A percentile compares a stretch with the other conserved stretches of the same genome.
These are phyloP conservation scores for Noccaea caerulescens DNA, from an alignment of 345 rosid species.

Conservation along the genomic window DNA sequence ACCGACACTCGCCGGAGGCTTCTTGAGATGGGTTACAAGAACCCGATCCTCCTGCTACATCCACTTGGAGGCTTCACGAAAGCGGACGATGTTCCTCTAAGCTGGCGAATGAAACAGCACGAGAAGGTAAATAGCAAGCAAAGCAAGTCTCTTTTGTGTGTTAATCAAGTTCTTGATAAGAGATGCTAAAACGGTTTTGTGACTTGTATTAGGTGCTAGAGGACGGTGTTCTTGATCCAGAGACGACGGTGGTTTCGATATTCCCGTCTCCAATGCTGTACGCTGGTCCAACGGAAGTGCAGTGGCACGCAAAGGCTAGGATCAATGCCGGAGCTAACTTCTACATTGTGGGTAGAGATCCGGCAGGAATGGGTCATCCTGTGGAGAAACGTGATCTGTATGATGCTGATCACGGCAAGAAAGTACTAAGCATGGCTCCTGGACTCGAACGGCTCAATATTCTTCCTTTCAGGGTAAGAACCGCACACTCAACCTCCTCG, in stretches of 20 bases:
- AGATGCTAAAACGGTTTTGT: conserved; percentile 10
- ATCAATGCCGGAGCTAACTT: conserved; percentile 97
- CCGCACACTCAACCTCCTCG: conserved; percentile 2
- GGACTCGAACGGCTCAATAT: conserved; percentile 93
- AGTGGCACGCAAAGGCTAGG: conserved; percentile 98
- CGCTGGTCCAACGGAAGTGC: conserved; percentile 99
- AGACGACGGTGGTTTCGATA: conserved; percentile 92
- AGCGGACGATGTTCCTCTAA: conserved; percentile 95
- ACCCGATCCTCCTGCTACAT: conserved; percentile 88
- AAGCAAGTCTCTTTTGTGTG: background rate
- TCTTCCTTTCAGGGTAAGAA: conserved; percentile 83
- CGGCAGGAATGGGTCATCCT: conserved; percentile 98
- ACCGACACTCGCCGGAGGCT: conserved; percentile 86
- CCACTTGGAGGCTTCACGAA: conserved; percentile 95
- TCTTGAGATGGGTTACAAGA: conserved; percentile 93
- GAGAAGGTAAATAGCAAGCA: conserved; percentile 62
- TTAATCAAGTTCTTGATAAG: background rate
- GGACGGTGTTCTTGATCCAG: conserved; percentile 97
- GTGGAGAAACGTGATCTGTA: conserved; percentile 90
- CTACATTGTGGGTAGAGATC: conserved; percentile 97
- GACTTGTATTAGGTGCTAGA: conserved; percentile 68
- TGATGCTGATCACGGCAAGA: conserved; percentile 97
- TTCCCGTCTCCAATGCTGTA: conserved; percentile 99
- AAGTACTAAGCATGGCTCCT: conserved; percentile 93
- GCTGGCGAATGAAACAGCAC: conserved; percentile 96